Percentiles rank a stretch among this genome's conserved stretches.
phyloP scores from a whole-genome alignment of 164 flowering plant genomes.

The Litsea cubeba region DNA sequence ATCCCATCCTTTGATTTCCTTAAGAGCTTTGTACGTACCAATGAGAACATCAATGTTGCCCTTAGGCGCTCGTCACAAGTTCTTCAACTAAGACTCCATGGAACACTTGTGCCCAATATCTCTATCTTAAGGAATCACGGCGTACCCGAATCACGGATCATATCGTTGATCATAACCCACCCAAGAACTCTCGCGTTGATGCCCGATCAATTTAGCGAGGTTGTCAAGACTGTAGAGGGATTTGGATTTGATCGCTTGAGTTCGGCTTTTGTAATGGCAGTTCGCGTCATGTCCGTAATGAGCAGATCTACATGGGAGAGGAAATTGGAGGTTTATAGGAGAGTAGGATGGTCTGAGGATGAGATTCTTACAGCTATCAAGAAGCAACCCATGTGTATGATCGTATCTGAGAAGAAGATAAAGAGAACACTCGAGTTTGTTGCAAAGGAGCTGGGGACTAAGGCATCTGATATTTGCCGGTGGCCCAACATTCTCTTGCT shows the following conservation, averaged over 20 bases:
- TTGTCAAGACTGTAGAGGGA: background rate
- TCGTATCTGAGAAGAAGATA: background rate
- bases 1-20: background rate
- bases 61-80: background rate
- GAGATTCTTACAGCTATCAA: background rate
- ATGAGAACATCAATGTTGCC: background rate
- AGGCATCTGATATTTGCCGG: background rate
- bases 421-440: background rate
- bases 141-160: background rate
- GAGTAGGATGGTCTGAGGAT: constrained; percentile 6
- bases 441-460: background rate
- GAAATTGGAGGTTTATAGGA: constrained; percentile 8
- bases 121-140: background rate
- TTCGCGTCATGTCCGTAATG: background rate
- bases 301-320: background rate
- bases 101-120: background rate
- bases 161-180: background rate
- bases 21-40: background rate
- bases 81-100: background rate
- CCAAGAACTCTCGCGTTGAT: background rate
- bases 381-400: background rate
- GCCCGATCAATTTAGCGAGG: background rate
- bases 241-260: background rate
- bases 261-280: background rate
- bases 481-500: constrained; percentile 2